A percentile compares a stretch with the other conserved stretches of the same genome.
These are phyloP conservation scores for Sphaerostilbella broomeana DNA, from an alignment of 2,329 filamentous ascomycete genomes.

Conservation along the genomic window DNA sequence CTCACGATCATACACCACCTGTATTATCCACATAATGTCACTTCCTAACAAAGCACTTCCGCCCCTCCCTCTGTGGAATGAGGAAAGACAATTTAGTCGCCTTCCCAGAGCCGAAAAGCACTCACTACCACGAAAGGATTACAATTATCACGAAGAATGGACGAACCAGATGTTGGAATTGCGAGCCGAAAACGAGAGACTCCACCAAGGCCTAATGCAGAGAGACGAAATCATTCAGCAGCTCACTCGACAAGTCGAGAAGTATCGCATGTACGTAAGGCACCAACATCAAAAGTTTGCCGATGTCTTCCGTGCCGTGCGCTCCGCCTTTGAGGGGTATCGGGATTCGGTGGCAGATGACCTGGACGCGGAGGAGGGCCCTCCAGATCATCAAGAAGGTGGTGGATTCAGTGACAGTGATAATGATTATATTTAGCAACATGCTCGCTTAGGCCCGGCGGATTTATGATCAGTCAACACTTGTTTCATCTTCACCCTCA, in stretches of 20 bases:
- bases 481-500: no score
- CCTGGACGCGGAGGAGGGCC: not conserved
- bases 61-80: no score
- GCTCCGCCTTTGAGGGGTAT: conserved; percentile 12
- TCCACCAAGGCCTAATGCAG: conserved; percentile 1
- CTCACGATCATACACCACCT: no score
- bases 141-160: no score
- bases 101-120: no score
- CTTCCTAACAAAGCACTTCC: no score
- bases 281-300: conserved; percentile 7
- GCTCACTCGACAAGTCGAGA: conserved; percentile 1
- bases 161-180: no score
- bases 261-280: conserved; percentile 3
- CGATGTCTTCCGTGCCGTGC: conserved; percentile 2
- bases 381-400: conserved; percentile 1
- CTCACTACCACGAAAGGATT: no score
- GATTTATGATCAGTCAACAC: no score
- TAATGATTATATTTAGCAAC: conserved; percentile 2
- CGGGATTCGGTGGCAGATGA: not conserved
- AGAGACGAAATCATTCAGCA: not conserved
- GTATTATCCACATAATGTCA: no score
- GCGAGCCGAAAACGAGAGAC: conserved; percentile 4
- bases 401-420: conserved; percentile 5
- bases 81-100: no score
- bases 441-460: no score